These are phyloP conservation scores for Cochlearia excelsa DNA, from an alignment of 345 rosid genomes.

Conservation along the genomic window DNA sequence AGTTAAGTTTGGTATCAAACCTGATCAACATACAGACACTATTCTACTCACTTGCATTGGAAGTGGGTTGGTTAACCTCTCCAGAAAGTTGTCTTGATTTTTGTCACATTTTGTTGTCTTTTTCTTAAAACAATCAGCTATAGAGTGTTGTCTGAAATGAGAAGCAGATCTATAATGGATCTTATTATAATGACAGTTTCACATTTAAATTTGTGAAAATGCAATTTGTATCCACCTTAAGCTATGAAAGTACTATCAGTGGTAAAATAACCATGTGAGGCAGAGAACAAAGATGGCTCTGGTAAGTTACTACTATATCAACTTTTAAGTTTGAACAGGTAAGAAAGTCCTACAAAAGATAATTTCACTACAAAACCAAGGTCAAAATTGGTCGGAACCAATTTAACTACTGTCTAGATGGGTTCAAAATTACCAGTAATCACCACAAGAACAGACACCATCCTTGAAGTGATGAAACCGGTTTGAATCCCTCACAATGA, in stretches of 20 bases:
- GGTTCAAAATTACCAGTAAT: constrained; percentile 44
- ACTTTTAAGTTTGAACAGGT: too few species aligned
- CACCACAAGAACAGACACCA: constrained; percentile 54
- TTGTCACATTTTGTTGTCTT: neutral
- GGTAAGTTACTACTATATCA: too few species aligned
- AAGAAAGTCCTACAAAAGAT: too few species aligned
- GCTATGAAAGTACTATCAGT: too few species aligned
- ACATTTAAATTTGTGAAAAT: neutral
- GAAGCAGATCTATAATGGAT: neutral
- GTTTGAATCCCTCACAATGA: constrained; percentile 31
- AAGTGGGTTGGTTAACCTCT: constrained; percentile 71
- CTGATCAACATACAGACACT: constrained; percentile 35
- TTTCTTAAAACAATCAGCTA: constrained; percentile 17
- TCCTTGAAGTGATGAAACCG: constrained; percentile 53
- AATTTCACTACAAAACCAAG: too few species aligned
- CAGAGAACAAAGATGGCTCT: too few species aligned
- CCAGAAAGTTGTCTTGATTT: constrained; percentile 60
- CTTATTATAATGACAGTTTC: neutral
- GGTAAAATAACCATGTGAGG: too few species aligned
- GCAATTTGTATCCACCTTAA: too few species aligned
- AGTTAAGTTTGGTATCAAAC: constrained; percentile 52
- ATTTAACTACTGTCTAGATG: too few species aligned
- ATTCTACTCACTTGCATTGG: constrained; percentile 73
- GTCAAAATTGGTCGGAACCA: too few species aligned
- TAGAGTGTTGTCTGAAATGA: constrained; percentile 12